Conservation (phyloP, 2,329 filamentous ascomycete genomes). For the Fusarium redolens region DNA sequence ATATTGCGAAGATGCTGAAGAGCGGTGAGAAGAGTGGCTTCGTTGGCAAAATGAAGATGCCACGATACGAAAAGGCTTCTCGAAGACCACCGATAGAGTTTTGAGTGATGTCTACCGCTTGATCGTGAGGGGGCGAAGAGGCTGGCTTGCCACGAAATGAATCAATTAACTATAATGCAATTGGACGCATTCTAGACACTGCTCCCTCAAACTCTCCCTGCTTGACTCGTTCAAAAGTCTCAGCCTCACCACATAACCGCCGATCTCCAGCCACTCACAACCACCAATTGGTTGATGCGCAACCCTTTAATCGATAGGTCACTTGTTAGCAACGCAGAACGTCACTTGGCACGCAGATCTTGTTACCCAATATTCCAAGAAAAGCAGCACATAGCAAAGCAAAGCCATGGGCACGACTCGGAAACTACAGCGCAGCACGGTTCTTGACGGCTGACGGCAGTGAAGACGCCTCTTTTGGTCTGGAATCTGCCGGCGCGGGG, state of each 20-base stretch:
- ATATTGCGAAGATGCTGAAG: background rate
- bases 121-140: background rate
- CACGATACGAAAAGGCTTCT: background rate
- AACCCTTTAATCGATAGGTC: background rate
- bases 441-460: conserved; percentile 11
- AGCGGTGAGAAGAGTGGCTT: background rate
- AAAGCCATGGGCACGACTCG: background rate
- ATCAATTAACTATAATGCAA: background rate
- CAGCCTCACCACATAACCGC: conserved; percentile 15
- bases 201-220: background rate
- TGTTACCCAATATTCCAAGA: background rate
- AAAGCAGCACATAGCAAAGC: background rate
- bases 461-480: background rate
- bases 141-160: background rate
- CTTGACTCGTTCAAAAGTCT: conserved; percentile 20
- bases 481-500: conserved; percentile 15
- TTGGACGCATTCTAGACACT: background rate
- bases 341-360: conserved; percentile 15
- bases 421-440: background rate
- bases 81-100: background rate
- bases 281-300: background rate
- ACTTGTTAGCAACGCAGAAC: background rate
- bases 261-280: background rate
- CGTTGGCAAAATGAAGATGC: background rate
- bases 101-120: background rate